These are phyloP conservation scores for Allomyces javanicus DNA, from an alignment of 192 early-diverging fungal species.

Conservation along the genomic window DNA sequence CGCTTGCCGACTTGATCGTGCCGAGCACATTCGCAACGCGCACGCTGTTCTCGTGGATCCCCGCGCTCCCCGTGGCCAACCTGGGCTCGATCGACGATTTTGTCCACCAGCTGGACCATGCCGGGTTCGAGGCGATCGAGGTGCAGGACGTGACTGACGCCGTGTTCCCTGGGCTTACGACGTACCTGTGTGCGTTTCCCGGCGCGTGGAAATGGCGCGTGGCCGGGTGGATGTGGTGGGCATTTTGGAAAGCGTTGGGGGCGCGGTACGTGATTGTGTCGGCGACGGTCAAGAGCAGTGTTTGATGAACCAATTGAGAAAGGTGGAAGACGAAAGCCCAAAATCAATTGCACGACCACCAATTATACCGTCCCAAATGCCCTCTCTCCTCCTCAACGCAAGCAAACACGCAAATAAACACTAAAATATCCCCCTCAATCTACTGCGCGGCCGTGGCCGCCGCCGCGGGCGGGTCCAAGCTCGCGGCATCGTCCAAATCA, in stretches of 20 bases:
- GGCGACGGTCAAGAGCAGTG: not conserved
- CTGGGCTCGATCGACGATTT: not conserved
- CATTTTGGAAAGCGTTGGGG: not conserved
- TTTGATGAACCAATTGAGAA: too few species aligned
- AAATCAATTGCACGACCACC: not conserved
- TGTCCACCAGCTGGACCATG: not conserved
- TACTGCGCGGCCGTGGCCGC: not conserved
- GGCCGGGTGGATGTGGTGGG: not conserved
- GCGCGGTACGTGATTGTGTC: not conserved
- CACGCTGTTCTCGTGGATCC: not conserved
- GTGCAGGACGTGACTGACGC: not conserved
- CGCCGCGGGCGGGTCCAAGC: not conserved
- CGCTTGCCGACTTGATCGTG: not conserved
- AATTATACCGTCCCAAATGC: not conserved
- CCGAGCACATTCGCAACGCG: not conserved
- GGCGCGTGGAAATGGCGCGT: not conserved
- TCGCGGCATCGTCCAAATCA: constrained; percentile 20
- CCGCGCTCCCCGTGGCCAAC: not conserved
- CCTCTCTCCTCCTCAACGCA: too few species aligned
- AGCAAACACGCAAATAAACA: not conserved
- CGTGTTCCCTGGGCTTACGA: not conserved
- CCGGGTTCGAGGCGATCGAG: not conserved
- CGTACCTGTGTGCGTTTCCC: not conserved
- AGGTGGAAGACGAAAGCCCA: not conserved
- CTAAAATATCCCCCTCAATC: not conserved